A percentile compares a stretch with the other conserved stretches of the same genome.
phyloP scores from a whole-genome alignment of 2,329 filamentous ascomycete species.

The Neonectria magnoliae region DNA sequence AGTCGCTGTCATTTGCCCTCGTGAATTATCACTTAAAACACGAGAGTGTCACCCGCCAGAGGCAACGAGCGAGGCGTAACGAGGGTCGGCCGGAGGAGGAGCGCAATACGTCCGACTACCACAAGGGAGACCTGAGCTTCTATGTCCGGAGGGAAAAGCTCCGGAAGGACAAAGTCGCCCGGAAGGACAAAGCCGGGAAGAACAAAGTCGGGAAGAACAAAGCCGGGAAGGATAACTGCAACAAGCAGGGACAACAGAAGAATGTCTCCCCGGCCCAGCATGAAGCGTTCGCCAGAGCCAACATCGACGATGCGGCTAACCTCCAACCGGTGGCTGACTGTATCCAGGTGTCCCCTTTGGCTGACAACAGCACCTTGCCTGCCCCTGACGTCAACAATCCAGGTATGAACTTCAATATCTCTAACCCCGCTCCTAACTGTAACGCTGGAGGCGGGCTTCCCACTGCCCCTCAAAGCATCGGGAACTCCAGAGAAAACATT shows the following conservation, averaged over 20 bases:
- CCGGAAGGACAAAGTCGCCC: neutral
- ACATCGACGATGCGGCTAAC: neutral
- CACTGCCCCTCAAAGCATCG: neutral
- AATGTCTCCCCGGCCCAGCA: neutral
- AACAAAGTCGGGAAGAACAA: neutral
- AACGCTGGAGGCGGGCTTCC: neutral
- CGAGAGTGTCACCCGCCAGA: conserved; percentile 39
- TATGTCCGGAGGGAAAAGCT: neutral
- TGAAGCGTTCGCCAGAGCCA: neutral
- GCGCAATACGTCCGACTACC: conserved; percentile 41
- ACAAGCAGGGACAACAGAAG: neutral
- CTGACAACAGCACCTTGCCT: neutral
- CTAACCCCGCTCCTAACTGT: neutral
- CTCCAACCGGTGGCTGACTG: neutral
- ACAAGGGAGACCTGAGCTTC: conserved; percentile 39
- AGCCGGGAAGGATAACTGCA: neutral
- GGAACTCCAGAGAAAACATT: neutral
- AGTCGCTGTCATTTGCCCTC: conserved; percentile 46
- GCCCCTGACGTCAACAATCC: no score
- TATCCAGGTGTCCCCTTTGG: neutral
- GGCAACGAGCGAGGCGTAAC: conserved; percentile 31
- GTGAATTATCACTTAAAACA: conserved; percentile 38
- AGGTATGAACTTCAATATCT: no score
- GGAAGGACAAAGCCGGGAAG: neutral
- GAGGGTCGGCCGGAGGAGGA: conserved; percentile 7